phyloP scores from a whole-genome alignment of 345 rosid genomes.

The Rhizophora apiculata region DNA sequence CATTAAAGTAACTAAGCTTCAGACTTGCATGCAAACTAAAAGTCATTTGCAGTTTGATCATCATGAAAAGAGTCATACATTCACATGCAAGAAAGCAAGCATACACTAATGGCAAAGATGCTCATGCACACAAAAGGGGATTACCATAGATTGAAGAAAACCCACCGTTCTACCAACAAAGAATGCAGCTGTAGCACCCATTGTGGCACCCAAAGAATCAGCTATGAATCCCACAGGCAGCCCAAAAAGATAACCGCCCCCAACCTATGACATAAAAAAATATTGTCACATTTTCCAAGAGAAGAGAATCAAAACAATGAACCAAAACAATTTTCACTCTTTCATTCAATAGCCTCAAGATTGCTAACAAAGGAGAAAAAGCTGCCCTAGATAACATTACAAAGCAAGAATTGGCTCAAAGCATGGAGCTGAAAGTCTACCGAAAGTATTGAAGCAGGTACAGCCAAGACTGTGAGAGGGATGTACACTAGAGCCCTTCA shows the following conservation, averaged over 20 bases:
- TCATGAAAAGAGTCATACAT: too few relatives aligned
- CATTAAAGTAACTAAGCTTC: slow-evolving; percentile 9
- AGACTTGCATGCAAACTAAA: neutral
- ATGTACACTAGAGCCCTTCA: slow-evolving; percentile 45
- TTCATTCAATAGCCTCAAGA: too few relatives aligned
- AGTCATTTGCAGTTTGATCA: neutral
- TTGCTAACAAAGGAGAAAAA: neutral
- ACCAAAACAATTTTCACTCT: too few relatives aligned
- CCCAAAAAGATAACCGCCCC: slow-evolving; percentile 31
- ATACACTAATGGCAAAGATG: neutral
- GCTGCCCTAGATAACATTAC: neutral
- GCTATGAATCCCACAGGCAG: slow-evolving; percentile 23
- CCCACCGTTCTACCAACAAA: slow-evolving; percentile 33
- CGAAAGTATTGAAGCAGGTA: slow-evolving; percentile 58
- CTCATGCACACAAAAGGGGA: neutral
- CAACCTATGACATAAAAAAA: slow-evolving; percentile 19
- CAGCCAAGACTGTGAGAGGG: slow-evolving; percentile 49
- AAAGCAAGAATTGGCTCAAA: neutral
- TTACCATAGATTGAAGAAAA: neutral
- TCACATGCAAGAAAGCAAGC: neutral
- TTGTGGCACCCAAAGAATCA: slow-evolving; percentile 29
- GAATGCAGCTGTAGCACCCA: slow-evolving; percentile 33
- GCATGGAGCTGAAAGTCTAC: slow-evolving; percentile 24
- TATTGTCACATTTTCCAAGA: neutral
- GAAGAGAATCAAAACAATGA: neutral